These are phyloP conservation scores for Saksenaea vasiformis DNA, from an alignment of 371 early-diverging fungal species.

Conservation along the genomic window DNA sequence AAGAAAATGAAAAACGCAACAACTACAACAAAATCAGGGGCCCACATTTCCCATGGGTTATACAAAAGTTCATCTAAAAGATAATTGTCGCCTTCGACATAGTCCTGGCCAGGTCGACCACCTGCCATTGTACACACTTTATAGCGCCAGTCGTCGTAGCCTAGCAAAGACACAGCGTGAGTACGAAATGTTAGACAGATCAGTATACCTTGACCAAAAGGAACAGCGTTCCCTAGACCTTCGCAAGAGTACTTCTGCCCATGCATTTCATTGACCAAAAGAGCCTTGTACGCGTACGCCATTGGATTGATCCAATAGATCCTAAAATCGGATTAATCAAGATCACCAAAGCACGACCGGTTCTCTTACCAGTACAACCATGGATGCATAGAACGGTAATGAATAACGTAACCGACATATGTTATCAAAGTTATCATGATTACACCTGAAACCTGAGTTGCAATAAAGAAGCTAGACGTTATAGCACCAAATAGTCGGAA, in stretches of 20 bases:
- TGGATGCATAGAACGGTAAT: neutral
- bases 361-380: neutral
- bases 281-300: slow-evolving; percentile 69
- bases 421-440: slow-evolving; percentile 46
- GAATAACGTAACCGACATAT: slow-evolving; percentile 44
- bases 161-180: neutral
- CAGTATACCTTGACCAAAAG: slow-evolving; percentile 45
- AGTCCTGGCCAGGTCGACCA: slow-evolving; percentile 48
- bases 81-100: slow-evolving; percentile 63
- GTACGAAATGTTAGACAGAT: neutral
- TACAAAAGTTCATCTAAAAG: slow-evolving; percentile 58
- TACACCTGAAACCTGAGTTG: slow-evolving; percentile 48
- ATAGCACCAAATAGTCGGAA: slow-evolving; percentile 54
- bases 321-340: neutral
- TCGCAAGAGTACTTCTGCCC: slow-evolving; percentile 58
- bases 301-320: slow-evolving; percentile 66
- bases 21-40: slow-evolving; percentile 41
- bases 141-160: slow-evolving; percentile 53
- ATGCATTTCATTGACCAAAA: slow-evolving; percentile 74
- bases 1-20: slow-evolving; percentile 51
- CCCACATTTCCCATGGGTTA: slow-evolving; percentile 32
- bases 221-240: slow-evolving; percentile 46
- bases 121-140: no score
- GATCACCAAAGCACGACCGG: no score
- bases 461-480: slow-evolving; percentile 48